Conservation (phyloP, 768 basidiomycete genomes). For the Rhodotorula paludigena region DNA sequence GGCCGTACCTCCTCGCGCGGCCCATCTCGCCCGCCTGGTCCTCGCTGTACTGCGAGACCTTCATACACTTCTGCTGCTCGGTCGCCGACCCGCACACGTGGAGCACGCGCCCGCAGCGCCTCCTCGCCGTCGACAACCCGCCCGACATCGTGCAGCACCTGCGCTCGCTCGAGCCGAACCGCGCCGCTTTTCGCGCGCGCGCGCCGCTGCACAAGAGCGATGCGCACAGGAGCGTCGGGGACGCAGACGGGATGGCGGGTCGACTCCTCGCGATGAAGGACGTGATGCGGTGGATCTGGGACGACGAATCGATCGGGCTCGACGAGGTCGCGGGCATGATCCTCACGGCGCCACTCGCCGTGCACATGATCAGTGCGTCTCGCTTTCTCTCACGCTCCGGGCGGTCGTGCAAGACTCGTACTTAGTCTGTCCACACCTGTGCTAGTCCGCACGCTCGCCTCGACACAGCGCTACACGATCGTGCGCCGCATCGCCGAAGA, state of each 20-base stretch:
- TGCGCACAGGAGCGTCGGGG: not conserved
- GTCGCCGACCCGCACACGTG: not conserved
- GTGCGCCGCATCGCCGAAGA: too few species aligned
- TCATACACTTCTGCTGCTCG: not conserved
- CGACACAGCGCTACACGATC: not conserved
- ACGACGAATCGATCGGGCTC: not conserved
- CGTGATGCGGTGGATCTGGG: constrained; percentile 1
- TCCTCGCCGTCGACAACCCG: not conserved
- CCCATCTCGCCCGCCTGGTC: constrained; percentile 1
- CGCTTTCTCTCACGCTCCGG: not conserved
- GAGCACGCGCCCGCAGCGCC: not conserved
- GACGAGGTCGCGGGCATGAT: not conserved
- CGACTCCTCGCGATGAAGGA: not conserved
- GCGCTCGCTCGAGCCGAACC: not conserved
- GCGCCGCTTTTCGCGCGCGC: not conserved
- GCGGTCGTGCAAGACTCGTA: not conserved
- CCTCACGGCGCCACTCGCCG: not conserved
- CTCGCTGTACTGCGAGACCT: not conserved
- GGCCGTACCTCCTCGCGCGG: not conserved
- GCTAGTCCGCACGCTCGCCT: not conserved
- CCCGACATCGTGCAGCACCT: not conserved
- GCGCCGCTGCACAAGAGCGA: not conserved
- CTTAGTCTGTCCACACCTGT: not conserved
- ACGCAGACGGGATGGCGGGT: not conserved
- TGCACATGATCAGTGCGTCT: not conserved